Evolutionary conservation across 31 red algal species (phyloP), one percentile per base, ranked within the genome.

Genomic region (Asparagopsis taxiformis): DNA sequence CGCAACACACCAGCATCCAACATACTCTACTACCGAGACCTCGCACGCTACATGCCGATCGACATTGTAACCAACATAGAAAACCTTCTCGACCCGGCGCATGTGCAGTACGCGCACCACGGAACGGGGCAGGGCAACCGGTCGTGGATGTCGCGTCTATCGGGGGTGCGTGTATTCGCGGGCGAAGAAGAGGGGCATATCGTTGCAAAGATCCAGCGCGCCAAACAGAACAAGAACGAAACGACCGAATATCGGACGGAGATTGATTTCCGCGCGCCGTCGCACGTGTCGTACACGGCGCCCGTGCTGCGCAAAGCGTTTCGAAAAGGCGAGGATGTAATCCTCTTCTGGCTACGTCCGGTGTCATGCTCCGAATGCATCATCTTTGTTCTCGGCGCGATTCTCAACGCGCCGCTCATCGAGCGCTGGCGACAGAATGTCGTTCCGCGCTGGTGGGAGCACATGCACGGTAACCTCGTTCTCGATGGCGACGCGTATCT

Each of bases 71-170:
- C 33, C 3, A 11, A 65, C 4, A 31, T 74, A 30, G 80, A 84
- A 21, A 84, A 74, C 44, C 36, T 84, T 13, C 36, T 68, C 17
- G 80, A 84, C 57, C 68, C 80, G 1, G 55, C 44, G 11, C 80
- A 84, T 56, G 80, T 84, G 11, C 50, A 20, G 2, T 84, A 43
- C 48, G 43, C 68, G 7, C 80, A 84, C 48, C 80, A 84, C 43
- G 80, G 67, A 25, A 56, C 67, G 1, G 48, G 54, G 19, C 62
- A 84, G 51, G 68, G 68, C 8, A 55, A 74, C 48, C 55, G 80
- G 32, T 60, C 73, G 17, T 38, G 23, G 9, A 16, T 73, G 16
- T 13, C 7, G 29, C 50, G 51, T 15, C 19, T 8, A 30, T 17
- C 24, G 5, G 51, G 31, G 3, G 23, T 20, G 32, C 8, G n/a